Percentiles rank a stretch among this genome's conserved stretches.
phyloP scores from a whole-genome alignment of 176 grass and related monocot genomes.

The Poa annua region DNA sequence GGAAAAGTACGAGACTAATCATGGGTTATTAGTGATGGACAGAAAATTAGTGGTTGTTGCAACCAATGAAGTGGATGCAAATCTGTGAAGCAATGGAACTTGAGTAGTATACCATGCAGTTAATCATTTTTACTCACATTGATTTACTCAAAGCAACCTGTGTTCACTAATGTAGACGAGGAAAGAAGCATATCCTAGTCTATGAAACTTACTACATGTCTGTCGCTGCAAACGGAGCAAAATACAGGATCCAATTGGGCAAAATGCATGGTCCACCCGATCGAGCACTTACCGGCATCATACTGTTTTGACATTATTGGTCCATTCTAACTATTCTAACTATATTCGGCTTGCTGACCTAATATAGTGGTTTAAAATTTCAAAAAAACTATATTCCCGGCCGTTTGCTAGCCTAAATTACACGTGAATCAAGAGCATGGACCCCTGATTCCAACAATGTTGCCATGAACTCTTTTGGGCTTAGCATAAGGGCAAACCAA shows the following conservation, averaged over 20 bases:
- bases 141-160: background rate
- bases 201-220: background rate
- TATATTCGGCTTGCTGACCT: background rate
- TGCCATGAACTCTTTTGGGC: background rate
- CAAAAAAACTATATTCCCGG: too few relatives aligned
- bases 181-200: background rate
- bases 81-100: slow-evolving; percentile 8
- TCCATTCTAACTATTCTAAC: background rate
- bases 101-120: background rate
- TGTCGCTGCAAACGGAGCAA: slow-evolving; percentile 13
- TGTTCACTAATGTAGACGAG: slow-evolving; percentile 14
- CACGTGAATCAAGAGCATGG: background rate
- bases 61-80: background rate
- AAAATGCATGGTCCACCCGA: background rate
- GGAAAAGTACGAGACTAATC: background rate
- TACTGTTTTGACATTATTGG: slow-evolving; percentile 24
- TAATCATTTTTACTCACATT: background rate
- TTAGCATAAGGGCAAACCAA: too few relatives aligned
- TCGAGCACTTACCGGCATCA: background rate
- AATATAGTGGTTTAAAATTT: too few relatives aligned
- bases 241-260: background rate
- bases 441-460: background rate
- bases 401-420: background rate
- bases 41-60: slow-evolving; percentile 9
- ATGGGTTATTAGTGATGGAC: background rate